Base-by-base conservation (phyloP, 768 basidiomycete genomes). In the Cystofilobasidium capitatum region DNA sequence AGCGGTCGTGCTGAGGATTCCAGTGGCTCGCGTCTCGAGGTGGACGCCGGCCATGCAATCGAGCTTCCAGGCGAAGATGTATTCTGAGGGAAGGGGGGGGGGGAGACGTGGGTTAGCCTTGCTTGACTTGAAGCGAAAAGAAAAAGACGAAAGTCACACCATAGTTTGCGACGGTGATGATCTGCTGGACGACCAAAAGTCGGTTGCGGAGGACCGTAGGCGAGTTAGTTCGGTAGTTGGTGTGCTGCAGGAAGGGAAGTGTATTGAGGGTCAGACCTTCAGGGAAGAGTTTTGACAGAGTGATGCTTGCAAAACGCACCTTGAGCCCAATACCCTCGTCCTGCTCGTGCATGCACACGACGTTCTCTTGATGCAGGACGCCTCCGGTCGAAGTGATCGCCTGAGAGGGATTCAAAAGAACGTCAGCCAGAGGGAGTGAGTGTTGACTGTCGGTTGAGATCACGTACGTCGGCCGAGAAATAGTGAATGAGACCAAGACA, bases 151-250 rank as follows among this genome's bases (percentile, higher is more conserved):
- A 26, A 12, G 51, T 10, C 22, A 13, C 31, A n/a, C 51, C 10
- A n/a, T 75, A 75, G 64, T 77, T 76, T 40, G 70, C 75, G 9
- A 76, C 75, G 16, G 74, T 75, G 55, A 72, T 64, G 69, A 77
- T 72, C 37, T 69, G 71, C 59, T 74, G 74, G 57, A 77, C 66
- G 58, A 76, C 71, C 24, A 77, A 70, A 37, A 73, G 71, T 55
- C 76, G 70, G 45, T 63, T 59, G 26, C 76, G 71, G 22, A 71
- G 67, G 31, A 76, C 73, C 17, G 71, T 59, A 1, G 75, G 71
- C 0, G 42, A 51, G 33, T 71, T 72, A 13, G 74, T 74, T 44
- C 75, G 68, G 70, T 69, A 72, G 70, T 77, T 74, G 65, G 74
- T 76, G 72, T 66, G 76, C 68, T 77, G 76, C 70, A 72, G 73